Evolutionary conservation across 495 filamentous ascomycete species (phyloP).

Genomic region (Aspergillus haitiensis): DNA sequence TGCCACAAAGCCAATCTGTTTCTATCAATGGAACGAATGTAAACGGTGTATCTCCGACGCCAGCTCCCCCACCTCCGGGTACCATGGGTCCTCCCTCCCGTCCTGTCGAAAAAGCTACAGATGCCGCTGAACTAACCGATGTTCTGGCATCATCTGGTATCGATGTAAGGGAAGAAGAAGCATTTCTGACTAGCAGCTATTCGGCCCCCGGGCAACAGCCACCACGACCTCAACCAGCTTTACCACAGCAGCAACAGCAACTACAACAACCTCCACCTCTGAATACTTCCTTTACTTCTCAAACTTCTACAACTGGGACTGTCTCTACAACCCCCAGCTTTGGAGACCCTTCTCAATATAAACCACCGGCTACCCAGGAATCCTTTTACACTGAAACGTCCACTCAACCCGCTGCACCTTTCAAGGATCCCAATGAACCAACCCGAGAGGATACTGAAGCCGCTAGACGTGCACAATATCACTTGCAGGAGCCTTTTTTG

Average conservation of each 20-base stretch:
- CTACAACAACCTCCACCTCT: conserved; percentile 38
- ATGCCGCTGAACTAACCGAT: conserved; percentile 73
- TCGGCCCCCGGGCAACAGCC: conserved; percentile 48
- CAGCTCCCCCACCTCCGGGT: conserved; percentile 44
- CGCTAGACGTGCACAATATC: conserved; percentile 51
- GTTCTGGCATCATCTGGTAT: conserved; percentile 76
- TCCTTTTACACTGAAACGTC: conserved; percentile 38
- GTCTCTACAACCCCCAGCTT: conserved; percentile 42
- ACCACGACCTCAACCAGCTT: conserved; percentile 43
- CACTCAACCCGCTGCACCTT: conserved; percentile 31
- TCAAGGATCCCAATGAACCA: conserved; percentile 45
- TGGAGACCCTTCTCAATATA: conserved; percentile 36
- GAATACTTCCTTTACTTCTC: conserved; percentile 43
- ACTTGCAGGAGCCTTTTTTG: conserved; percentile 61
- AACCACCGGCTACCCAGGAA: conserved; percentile 35
- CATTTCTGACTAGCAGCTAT: conserved; percentile 63
- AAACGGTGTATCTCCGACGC: conserved; percentile 37
- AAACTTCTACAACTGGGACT: conserved; percentile 44
- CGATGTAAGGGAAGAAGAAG: conserved; percentile 80
- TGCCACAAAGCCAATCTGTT: conserved; percentile 35
- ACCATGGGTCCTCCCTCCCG: conserved; percentile 82
- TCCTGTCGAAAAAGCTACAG: conserved; percentile 65
- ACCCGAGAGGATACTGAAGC: conserved; percentile 46
- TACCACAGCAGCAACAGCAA: conserved; percentile 40
- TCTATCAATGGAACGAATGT: conserved; percentile 40